These are phyloP conservation scores for Fonticula alba DNA, from an alignment of 78 protist species.

Conservation along the genomic window DNA sequence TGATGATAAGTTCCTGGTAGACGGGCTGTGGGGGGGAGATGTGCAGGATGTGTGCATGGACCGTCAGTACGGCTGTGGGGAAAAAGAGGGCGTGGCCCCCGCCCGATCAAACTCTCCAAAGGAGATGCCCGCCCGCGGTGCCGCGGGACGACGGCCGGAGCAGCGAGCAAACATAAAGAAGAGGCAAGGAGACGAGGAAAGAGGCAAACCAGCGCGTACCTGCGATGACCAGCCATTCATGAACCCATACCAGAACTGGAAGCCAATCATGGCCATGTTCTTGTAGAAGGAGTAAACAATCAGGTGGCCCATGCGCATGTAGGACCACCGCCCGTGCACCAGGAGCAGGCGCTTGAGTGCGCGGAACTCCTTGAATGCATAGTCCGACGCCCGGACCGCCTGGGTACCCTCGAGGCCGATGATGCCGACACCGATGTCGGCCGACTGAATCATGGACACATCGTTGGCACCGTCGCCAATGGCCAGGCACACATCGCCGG, in stretches of 20 bases:
- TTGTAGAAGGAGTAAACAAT: slow-evolving; percentile 48
- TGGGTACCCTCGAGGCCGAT: slow-evolving; percentile 47
- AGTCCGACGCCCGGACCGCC: slow-evolving; percentile 44
- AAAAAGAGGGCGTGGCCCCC: no score
- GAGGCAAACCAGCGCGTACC: no score
- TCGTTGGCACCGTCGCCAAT: slow-evolving; percentile 82
- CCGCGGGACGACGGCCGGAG: no score
- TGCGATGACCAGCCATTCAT: slow-evolving; percentile 17
- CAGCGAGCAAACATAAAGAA: no score
- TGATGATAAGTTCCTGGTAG: neutral
- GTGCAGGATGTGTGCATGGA: no score
- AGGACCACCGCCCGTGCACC: slow-evolving; percentile 48
- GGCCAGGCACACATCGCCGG: slow-evolving; percentile 21
- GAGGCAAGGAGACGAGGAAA: no score
- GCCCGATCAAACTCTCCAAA: no score
- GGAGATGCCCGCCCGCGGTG: no score
- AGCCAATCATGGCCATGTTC: slow-evolving; percentile 16
- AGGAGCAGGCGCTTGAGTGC: slow-evolving; percentile 30
- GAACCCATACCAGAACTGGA: slow-evolving; percentile 20
- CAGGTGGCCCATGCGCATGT: slow-evolving; percentile 17
- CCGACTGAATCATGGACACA: slow-evolving; percentile 55
- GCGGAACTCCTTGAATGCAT: slow-evolving; percentile 33
- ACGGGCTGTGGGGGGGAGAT: no score
- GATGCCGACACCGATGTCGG: slow-evolving; percentile 48
- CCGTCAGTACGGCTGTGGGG: no score